A percentile compares a stretch with the other conserved stretches of the same genome.
Conservation (phyloP, 1,139 yeast species). For the Blastobotrys niveus region DNA sequence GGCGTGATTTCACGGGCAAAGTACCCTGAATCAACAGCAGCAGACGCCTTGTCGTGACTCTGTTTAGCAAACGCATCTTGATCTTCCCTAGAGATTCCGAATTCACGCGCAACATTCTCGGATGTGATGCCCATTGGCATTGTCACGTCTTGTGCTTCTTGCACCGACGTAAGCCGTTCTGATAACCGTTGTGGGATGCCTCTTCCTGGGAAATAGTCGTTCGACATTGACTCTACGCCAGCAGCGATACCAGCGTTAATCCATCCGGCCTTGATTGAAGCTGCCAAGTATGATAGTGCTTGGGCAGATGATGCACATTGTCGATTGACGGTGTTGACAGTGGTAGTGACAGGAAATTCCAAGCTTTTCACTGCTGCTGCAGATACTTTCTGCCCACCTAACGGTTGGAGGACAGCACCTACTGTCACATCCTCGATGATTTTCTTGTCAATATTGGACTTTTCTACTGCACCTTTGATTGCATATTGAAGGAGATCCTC, state of each 20-base stretch:
- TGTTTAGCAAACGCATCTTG: constrained; percentile 39
- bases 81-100: constrained; percentile 31
- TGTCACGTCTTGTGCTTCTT: constrained; percentile 31
- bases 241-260: constrained; percentile 39
- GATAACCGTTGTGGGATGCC: constrained; percentile 37
- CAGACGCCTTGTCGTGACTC: constrained; percentile 38
- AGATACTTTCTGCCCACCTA: constrained; percentile 37
- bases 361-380: constrained; percentile 35
- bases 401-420: constrained; percentile 35
- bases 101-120: constrained; percentile 36
- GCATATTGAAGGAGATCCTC: constrained; percentile 37
- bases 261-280: constrained; percentile 50
- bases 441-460: constrained; percentile 31
- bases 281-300: constrained; percentile 85
- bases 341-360: constrained; percentile 39
- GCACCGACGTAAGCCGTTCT: constrained; percentile 23
- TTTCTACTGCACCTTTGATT: constrained; percentile 33
- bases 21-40: constrained; percentile 37
- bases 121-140: constrained; percentile 42
- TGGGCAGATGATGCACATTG: constrained; percentile 93
- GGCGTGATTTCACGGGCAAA: constrained; percentile 40
- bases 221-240: constrained; percentile 45
- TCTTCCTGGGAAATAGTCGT: constrained; percentile 40
- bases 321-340: constrained; percentile 73
- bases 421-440: constrained; percentile 34